Evolutionary conservation across 2,329 filamentous ascomycete genomes (phyloP), one percentile per base, ranked within the genome.

Genomic region (Fusarium sp.): DNA sequence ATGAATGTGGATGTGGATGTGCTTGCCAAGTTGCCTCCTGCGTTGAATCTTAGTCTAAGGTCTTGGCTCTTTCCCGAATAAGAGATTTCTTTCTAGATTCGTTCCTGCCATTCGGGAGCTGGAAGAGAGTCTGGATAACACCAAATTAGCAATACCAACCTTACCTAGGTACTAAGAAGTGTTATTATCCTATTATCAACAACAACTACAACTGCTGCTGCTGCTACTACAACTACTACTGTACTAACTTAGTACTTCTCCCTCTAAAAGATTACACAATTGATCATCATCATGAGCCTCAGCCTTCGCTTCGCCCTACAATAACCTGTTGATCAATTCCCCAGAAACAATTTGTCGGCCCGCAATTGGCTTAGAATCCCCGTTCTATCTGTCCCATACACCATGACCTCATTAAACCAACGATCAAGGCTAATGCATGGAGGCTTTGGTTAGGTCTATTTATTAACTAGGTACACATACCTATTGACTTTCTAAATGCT

Each of bases 371-470:
- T 29, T 61, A 58, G 48, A 63, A 63, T 47, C 48, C 56, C 60
- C 47, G 51, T 42, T 70, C 50, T 33, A 53, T 47, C 67, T 33
- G 51, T 63, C 42, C 42, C 50, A 42, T 53, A 52, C 43, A 63
- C 54, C 57, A 72, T 72, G 70, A 72, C 70, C 70, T 72, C 70
- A 73, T 73, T 53, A 58, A 50, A 23, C 33, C 37, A 53, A 41
- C 39, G 45, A 56, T 52, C 57, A 20, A 49, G 40, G 55, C 51
- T 50, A 53, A 45, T 67, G 45, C 51, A 48, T 58, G 35, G 25
- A 47, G 49, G 49, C 36, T 45, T 55, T 49, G 35, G 37, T 33
- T 18, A 50, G 27, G 48, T 47, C 23, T 33, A 51, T 60, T 21
- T 23, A 27, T 42, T 41, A 41, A 33, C 17, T 39, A n/a, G n/a